Conservation (phyloP, 805 yeast species). For the Pichia deserticola region DNA sequence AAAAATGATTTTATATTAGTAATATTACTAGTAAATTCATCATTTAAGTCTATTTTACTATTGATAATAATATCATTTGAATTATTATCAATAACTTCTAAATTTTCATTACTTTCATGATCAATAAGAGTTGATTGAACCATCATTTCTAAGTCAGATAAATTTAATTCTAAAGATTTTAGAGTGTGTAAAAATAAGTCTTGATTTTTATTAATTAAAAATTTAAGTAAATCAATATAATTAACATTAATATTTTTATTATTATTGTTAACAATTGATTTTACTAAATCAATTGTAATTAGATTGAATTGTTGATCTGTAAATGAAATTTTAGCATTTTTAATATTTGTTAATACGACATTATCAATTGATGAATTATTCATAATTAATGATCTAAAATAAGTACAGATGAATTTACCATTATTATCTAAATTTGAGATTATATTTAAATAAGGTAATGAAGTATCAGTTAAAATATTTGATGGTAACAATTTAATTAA, state of each 20-base stretch:
- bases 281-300: constrained; percentile 18
- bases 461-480: constrained; percentile 13
- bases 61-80: constrained; percentile 25
- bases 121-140: constrained; percentile 54
- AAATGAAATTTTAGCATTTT: constrained; percentile 12
- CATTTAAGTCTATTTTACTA: constrained; percentile 20
- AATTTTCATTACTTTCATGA: constrained; percentile 16
- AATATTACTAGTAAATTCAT: constrained; percentile 16
- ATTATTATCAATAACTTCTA: constrained; percentile 8
- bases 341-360: constrained; percentile 5
- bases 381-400: constrained; percentile 21
- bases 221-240: constrained; percentile 29
- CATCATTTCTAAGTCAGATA: constrained; percentile 53
- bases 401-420: constrained; percentile 23
- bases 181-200: constrained; percentile 34
- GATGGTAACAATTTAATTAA: constrained; percentile 18
- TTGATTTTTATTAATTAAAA: constrained; percentile 32
- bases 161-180: constrained; percentile 26
- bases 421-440: constrained; percentile 13
- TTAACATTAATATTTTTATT: constrained; percentile 9
- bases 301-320: constrained; percentile 17
- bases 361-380: constrained; percentile 10
- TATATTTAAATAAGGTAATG: constrained; percentile 15
- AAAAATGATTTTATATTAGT: constrained; percentile 29
- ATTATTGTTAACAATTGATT: constrained; percentile 9